Conservation (phyloP, 1,139 yeast genomes). For the Nadsonia starkeyi-henricii region DNA sequence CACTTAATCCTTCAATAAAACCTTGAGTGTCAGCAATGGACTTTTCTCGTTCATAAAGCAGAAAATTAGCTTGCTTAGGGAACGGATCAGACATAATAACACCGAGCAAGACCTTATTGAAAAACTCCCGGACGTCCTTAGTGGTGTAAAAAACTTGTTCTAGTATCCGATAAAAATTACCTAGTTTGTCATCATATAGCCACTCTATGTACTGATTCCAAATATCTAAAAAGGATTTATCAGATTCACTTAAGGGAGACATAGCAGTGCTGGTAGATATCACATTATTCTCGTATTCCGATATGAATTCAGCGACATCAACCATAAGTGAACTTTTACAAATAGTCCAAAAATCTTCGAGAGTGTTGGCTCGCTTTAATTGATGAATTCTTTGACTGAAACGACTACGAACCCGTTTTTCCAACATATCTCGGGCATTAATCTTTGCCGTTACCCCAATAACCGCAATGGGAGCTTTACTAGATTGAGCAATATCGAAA, state of each 20-base stretch:
- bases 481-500: conserved; percentile 68
- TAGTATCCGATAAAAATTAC: conserved; percentile 12
- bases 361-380: conserved; percentile 35
- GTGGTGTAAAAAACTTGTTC: conserved; percentile 43
- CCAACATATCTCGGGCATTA: conserved; percentile 66
- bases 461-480: conserved; percentile 61
- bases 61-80: conserved; percentile 25
- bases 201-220: conserved; percentile 10
- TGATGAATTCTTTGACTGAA: conserved; percentile 68
- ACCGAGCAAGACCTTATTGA: conserved; percentile 36
- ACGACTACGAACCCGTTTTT: conserved; percentile 81
- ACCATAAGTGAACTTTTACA: conserved; percentile 19
- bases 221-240: conserved; percentile 2
- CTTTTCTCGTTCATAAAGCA: conserved; percentile 10
- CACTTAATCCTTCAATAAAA: conserved; percentile 37
- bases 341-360: conserved; percentile 25
- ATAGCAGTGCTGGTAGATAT: not conserved
- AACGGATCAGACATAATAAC: conserved; percentile 25
- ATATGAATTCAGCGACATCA: conserved; percentile 8
- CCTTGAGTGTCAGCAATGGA: conserved; percentile 24
- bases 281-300: not conserved
- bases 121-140: conserved; percentile 44
- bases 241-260: not conserved
- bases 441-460: conserved; percentile 68
- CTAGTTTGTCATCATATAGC: conserved; percentile 16